Conservation (phyloP, 2,329 filamentous ascomycete genomes). For the Zelopaecilomyces penicillatus region DNA sequence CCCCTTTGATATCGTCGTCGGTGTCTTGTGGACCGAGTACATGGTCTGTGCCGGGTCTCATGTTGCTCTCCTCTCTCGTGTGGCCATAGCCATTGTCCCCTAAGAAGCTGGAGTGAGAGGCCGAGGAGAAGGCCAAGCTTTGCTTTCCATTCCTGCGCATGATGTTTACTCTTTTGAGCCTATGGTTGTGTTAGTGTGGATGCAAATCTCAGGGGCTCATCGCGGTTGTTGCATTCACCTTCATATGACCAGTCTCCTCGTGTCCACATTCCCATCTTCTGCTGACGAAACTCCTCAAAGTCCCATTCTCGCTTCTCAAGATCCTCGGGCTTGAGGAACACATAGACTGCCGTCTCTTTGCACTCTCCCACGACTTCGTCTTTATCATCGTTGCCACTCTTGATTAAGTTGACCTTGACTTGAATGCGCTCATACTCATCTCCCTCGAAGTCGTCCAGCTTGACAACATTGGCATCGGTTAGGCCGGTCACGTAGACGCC, state of each 20-base stretch:
- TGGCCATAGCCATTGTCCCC: no score
- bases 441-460: constrained; percentile 79
- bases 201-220: no score
- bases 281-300: constrained; percentile 69
- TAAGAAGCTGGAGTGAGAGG: no score
- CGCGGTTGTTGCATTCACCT: constrained; percentile 19
- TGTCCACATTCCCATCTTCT: constrained; percentile 56
- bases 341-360: constrained; percentile 53
- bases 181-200: no score
- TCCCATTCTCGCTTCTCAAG: constrained; percentile 80
- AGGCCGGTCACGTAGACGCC: constrained; percentile 73
- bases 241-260: constrained; percentile 39
- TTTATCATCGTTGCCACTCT: constrained; percentile 27
- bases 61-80: no score
- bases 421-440: constrained; percentile 55
- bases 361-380: constrained; percentile 32
- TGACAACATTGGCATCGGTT: constrained; percentile 64
- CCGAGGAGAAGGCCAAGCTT: no score
- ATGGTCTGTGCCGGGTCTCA: no score
- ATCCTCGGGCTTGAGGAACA: constrained; percentile 42
- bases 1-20: no score
- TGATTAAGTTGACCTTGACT: constrained; percentile 44
- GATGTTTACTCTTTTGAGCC: no score
- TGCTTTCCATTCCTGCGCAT: no score
- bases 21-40: no score